Conservation (phyloP, 1,139 yeast species). For the Kodamaea suecica region DNA sequence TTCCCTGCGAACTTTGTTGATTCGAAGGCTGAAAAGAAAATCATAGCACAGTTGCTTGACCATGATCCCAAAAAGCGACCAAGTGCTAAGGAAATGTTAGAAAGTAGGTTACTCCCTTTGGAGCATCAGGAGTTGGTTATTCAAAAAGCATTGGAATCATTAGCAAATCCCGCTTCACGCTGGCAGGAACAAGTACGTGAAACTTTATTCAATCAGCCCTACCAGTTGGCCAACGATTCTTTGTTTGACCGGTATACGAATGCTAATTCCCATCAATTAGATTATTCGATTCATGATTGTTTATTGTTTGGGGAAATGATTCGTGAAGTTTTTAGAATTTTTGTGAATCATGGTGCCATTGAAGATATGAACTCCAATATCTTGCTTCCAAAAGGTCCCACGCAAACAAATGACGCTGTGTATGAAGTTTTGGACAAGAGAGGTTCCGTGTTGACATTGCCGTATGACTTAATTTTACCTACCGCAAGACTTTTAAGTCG, state of each 20-base stretch:
- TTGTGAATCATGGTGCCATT: constrained; percentile 81
- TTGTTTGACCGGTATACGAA: constrained; percentile 58
- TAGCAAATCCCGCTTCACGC: constrained; percentile 88
- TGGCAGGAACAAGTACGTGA: constrained; percentile 93
- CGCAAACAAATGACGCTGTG: constrained; percentile 60
- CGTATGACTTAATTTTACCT: constrained; percentile 86
- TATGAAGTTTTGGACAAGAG: constrained; percentile 81
- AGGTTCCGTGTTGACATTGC: constrained; percentile 83
- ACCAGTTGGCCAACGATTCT: constrained; percentile 76
- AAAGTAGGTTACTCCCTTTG: constrained; percentile 81
- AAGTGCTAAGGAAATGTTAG: constrained; percentile 67
- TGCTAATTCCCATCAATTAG: constrained; percentile 23
- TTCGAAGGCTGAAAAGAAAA: constrained; percentile 57
- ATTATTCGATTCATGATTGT: constrained; percentile 32
- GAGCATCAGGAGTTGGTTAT: constrained; percentile 88
- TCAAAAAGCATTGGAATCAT: constrained; percentile 78
- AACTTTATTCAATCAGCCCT: constrained; percentile 78
- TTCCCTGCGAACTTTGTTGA: constrained; percentile 67
- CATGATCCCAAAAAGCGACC: constrained; percentile 80
- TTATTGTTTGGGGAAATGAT: constrained; percentile 50
- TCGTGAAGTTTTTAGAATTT: constrained; percentile 55
- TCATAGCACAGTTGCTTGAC: constrained; percentile 62
- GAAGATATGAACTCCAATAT: constrained; percentile 54
- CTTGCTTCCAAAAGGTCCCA: constrained; percentile 78
- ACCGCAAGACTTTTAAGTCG: constrained; percentile 81